A percentile compares a stretch with the other conserved stretches of the same genome.
Evolutionary conservation across 257 asterid genomes (phyloP).

Genomic region (Solanum lycopersicoides): DNA sequence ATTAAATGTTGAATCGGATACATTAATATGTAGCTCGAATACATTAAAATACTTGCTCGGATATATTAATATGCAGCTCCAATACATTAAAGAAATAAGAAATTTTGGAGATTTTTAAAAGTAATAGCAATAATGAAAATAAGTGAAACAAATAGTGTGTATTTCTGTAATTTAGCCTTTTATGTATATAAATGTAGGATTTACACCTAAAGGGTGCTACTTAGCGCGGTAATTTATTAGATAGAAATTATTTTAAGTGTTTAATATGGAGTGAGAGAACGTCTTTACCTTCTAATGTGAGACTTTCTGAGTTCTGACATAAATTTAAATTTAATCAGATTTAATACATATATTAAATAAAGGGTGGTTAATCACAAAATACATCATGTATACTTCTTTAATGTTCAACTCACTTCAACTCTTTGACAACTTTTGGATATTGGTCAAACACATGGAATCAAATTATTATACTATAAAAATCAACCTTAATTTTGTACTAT

Average conservation of each 20-base stretch:
- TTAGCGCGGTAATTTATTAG: background rate
- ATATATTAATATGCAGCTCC: no score
- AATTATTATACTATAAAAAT: background rate
- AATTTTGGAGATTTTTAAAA: no score
- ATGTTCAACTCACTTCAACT: background rate
- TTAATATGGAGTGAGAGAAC: background rate
- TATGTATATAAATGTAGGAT: background rate
- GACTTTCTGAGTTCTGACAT: fast-evolving
- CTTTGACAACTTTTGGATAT: background rate
- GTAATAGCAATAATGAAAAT: no score
- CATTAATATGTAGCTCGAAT: no score
- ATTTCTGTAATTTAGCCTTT: no score
- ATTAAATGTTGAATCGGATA: fast-evolving
- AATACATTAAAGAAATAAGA: no score
- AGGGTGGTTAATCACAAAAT: background rate
- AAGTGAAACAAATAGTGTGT: no score
- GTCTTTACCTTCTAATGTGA: background rate
- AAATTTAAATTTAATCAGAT: background rate
- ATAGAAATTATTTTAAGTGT: no score
- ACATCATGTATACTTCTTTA: background rate
- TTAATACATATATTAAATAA: background rate
- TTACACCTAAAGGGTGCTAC: background rate
- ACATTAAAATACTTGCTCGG: no score
- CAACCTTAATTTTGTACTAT: background rate
- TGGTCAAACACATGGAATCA: background rate